These are phyloP conservation scores for Acidomyces sp. DNA, from an alignment of 495 filamentous ascomycete genomes.

Conservation along the genomic window DNA sequence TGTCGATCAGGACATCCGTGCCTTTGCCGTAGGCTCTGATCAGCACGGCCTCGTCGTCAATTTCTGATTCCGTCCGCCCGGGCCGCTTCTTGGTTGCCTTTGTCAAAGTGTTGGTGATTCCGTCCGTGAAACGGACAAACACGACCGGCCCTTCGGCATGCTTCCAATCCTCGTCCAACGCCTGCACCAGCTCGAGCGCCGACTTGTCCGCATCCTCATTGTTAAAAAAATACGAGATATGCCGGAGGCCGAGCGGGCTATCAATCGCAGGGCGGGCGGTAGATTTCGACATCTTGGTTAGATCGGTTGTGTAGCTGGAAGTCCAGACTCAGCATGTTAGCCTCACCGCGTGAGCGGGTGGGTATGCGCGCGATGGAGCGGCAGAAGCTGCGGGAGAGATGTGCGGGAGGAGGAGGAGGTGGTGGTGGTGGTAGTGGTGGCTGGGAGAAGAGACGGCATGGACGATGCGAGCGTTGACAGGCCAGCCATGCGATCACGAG, in stretches of 20 bases:
- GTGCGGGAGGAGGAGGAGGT: too few species aligned
- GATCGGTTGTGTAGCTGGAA: constrained; percentile 6
- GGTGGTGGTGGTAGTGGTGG: too few species aligned
- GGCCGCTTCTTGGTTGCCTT: constrained; percentile 76
- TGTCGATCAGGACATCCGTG: constrained; percentile 91
- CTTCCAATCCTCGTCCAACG: constrained; percentile 75
- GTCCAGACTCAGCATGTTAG: constrained; percentile 1
- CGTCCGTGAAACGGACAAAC: constrained; percentile 86
- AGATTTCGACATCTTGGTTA: constrained; percentile 9
- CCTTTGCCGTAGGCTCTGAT: constrained; percentile 90
- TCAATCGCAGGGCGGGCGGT: constrained; percentile 11
- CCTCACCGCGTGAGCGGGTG: not conserved
- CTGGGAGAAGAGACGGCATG: too few species aligned
- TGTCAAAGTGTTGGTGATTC: constrained; percentile 90
- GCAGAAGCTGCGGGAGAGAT: too few species aligned
- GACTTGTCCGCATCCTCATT: constrained; percentile 19
- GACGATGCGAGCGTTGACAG: too few species aligned
- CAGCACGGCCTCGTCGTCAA: constrained; percentile 78
- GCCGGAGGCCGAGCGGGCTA: constrained; percentile 13
- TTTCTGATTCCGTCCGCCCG: constrained; percentile 59
- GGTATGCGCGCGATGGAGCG: too few species aligned
- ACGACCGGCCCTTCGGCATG: constrained; percentile 61
- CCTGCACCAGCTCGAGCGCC: constrained; percentile 46
- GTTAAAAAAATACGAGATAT: constrained; percentile 16
- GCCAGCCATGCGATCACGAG: too few species aligned